phyloP scores from a whole-genome alignment of 495 filamentous ascomycete species.

The Penicillium lagena region DNA sequence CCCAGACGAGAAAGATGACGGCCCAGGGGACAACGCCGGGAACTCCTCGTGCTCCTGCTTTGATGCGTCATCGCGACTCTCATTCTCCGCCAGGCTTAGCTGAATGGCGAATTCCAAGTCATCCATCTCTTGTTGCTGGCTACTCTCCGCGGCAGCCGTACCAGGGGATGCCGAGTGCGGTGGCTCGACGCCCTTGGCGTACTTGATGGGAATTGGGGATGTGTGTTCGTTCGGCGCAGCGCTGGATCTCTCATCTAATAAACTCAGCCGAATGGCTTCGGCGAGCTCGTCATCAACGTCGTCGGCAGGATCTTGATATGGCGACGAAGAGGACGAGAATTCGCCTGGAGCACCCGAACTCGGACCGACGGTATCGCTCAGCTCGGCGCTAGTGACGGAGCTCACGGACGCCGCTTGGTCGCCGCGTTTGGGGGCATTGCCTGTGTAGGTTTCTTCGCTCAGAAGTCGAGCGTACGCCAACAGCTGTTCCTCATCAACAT shows the following conservation, averaged over 20 bases:
- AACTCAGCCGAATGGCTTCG: constrained; percentile 71
- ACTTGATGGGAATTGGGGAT: constrained; percentile 47
- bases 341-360: constrained; percentile 45
- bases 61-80: constrained; percentile 37
- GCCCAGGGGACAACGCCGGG: constrained; percentile 42
- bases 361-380: constrained; percentile 34
- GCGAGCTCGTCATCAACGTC: constrained; percentile 70
- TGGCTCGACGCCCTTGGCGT: constrained; percentile 29
- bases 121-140: constrained; percentile 49
- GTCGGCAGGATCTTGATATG: constrained; percentile 35
- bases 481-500: constrained; percentile 79
- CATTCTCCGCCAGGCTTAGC: constrained; percentile 77
- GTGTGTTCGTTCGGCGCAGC: constrained; percentile 17
- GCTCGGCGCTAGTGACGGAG: constrained; percentile 37
- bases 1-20: constrained; percentile 36
- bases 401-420: constrained; percentile 39
- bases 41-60: constrained; percentile 47
- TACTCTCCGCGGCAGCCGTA: constrained; percentile 24
- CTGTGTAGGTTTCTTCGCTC: constrained; percentile 68
- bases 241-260: constrained; percentile 46
- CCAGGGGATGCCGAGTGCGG: constrained; percentile 14
- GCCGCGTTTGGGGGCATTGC: constrained; percentile 52
- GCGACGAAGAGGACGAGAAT: constrained; percentile 36
- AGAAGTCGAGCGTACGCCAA: constrained; percentile 84
- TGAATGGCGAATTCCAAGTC: constrained; percentile 82